These are phyloP conservation scores for Carex kokanica DNA, from an alignment of 176 grass and related monocot species.

Conservation along the genomic window DNA sequence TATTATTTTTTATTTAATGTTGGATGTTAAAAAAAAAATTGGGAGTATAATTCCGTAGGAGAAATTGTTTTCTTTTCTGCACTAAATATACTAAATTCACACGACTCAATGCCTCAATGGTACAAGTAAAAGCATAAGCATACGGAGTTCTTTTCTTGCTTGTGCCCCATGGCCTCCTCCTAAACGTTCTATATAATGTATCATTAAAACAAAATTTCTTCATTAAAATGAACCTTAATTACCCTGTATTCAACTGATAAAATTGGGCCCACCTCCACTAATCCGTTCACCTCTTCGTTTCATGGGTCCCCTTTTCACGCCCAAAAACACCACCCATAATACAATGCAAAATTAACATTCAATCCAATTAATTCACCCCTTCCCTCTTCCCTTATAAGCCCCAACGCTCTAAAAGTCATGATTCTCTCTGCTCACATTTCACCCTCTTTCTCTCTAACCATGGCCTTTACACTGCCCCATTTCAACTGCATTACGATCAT, in stretches of 20 bases:
- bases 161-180: background rate
- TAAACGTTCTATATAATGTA: background rate
- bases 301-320: background rate
- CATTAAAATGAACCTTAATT: background rate
- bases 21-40: no score
- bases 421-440: background rate
- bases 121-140: no score
- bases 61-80: background rate
- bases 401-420: background rate
- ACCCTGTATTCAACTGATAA: background rate
- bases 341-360: conserved; percentile 12
- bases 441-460: background rate
- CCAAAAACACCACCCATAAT: background rate
- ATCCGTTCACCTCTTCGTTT: background rate
- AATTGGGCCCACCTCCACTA: background rate
- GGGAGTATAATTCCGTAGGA: background rate
- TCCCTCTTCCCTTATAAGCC: conserved; percentile 2
- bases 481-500: background rate
- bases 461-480: background rate
- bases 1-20: no score
- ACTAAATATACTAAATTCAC: background rate
- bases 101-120: background rate
- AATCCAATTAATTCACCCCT: conserved; percentile 7
- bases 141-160: background rate
- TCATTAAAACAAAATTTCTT: background rate